A percentile compares a stretch with the other conserved stretches of the same genome.
phyloP scores from a whole-genome alignment of 1,139 yeast genomes.

The Komagataea norvegica region DNA sequence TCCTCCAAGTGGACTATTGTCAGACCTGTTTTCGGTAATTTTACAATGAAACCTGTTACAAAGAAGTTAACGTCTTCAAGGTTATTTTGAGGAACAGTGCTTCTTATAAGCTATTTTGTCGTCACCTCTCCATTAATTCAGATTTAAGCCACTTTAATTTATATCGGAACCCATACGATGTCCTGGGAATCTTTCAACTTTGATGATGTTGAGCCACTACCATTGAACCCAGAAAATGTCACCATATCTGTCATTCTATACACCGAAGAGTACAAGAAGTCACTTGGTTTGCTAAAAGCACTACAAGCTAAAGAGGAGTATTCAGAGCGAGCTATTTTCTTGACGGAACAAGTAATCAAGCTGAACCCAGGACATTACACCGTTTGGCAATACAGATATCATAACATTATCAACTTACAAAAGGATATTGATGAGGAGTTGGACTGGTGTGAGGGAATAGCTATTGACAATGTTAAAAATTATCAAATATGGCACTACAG shows the following conservation, averaged over 20 bases:
- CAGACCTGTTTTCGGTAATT: no score
- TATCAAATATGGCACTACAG: constrained; percentile 97
- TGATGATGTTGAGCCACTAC: constrained; percentile 40
- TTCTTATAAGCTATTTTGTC: no score
- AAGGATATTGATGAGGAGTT: constrained; percentile 44
- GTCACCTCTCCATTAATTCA: no score
- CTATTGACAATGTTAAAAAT: constrained; percentile 77
- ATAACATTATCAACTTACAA: constrained; percentile 43
- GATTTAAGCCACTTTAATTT: no score
- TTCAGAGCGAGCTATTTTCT: constrained; percentile 63
- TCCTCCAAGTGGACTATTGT: no score
- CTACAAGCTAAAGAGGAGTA: constrained; percentile 57
- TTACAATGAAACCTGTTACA: no score
- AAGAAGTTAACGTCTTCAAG: no score
- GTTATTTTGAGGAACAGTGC: no score
- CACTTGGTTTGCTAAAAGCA: constrained; percentile 61
- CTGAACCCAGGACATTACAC: constrained; percentile 88
- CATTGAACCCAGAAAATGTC: constrained; percentile 40
- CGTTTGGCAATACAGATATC: constrained; percentile 76
- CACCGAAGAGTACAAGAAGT: constrained; percentile 58
- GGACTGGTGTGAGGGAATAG: constrained; percentile 74
- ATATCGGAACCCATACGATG: constrained; percentile 1
- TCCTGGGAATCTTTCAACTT: constrained; percentile 27
- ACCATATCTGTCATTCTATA: constrained; percentile 74
- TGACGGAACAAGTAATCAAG: constrained; percentile 60